Evolutionary conservation across 768 basidiomycete species (phyloP).

Genomic region (Pisolithus orientalis): DNA sequence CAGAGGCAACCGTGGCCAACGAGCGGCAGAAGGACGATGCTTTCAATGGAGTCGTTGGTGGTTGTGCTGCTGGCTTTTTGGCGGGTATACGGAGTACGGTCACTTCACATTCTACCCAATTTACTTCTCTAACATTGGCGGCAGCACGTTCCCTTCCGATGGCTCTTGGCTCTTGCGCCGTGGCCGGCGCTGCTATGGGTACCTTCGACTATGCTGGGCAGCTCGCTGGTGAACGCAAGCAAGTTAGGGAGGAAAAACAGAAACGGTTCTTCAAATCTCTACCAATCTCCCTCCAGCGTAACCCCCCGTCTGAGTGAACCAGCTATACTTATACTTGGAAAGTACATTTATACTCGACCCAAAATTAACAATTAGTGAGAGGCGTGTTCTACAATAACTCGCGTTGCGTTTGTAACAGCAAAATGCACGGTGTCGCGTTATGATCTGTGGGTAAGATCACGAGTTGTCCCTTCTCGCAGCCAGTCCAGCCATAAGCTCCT

Average conservation of each 20-base stretch:
- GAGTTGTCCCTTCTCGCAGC: conserved; percentile 4
- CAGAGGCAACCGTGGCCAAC: conserved; percentile 79
- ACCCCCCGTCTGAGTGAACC: conserved; percentile 15
- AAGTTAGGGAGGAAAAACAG: conserved; percentile 60
- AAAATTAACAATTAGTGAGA: not conserved
- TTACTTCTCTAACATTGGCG: conserved; percentile 9
- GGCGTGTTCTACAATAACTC: not conserved
- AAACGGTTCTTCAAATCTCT: conserved; percentile 79
- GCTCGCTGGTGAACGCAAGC: conserved; percentile 41
- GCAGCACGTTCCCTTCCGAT: conserved; percentile 79
- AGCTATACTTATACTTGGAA: conserved; percentile 2
- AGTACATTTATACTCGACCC: not conserved
- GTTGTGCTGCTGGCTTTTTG: conserved; percentile 90
- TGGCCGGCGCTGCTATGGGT: conserved; percentile 75
- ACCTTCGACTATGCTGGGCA: conserved; percentile 76
- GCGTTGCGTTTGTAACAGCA: not conserved
- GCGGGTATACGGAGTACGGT: conserved; percentile 72
- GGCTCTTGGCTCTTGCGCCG: conserved; percentile 71
- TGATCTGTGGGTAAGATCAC: no score
- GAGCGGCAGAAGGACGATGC: conserved; percentile 72
- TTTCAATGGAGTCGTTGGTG: conserved; percentile 77
- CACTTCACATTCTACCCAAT: conserved; percentile 15
- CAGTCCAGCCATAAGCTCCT: conserved; percentile 21
- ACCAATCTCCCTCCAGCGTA: conserved; percentile 31
- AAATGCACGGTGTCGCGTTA: not conserved